Evolutionary conservation across 805 yeast genomes (phyloP), one percentile per base, ranked within the genome.

Genomic region (Candida ulmi): DNA sequence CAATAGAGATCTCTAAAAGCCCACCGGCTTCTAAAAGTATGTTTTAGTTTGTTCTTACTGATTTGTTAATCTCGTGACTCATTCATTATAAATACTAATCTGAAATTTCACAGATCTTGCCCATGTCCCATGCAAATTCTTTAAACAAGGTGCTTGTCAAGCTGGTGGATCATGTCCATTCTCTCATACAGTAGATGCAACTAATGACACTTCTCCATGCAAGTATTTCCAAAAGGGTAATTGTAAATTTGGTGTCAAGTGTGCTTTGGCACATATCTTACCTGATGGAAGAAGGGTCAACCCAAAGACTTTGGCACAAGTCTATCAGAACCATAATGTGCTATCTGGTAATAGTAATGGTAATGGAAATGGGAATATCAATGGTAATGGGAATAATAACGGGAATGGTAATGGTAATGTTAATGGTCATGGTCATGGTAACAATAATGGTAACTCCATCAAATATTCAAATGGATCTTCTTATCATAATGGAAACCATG

Each of bases 121-220:
- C 35, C 99, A 91, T 61, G 98, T 91, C 24, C 99, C 99, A 3
- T 91, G 99, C 62, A 91, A 91, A 65, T 91, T 91, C 67, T 91
- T 71, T 61, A 71, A 77, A 42, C 96, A 90, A 60, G 97, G 98
- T 1, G 78, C 85, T 15, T 91, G 99, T 61, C 97, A 90, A 61
- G 98, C 98, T 1, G 98, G 98, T 11, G 70, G 68, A 37, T 71
- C 91, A 1, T 91, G 99, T 60, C 96, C 96, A 2, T 91, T 91
- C 58, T 80, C 93, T 26, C 99, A 91, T 59, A 71, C 83, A 35
- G 56, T 76, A 37, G 71, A 71, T 36, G 63, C 63, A 39, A 66
- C 68, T 3, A 54, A 66, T 27, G 80, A 74, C 36, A 62, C 70
- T 34, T 66, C 72, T 32, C 87, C 90, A 7, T 91, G 99, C 71